These are phyloP conservation scores for Talinum fruticosum DNA, from an alignment of 148 eudicot species.

Conservation along the genomic window DNA sequence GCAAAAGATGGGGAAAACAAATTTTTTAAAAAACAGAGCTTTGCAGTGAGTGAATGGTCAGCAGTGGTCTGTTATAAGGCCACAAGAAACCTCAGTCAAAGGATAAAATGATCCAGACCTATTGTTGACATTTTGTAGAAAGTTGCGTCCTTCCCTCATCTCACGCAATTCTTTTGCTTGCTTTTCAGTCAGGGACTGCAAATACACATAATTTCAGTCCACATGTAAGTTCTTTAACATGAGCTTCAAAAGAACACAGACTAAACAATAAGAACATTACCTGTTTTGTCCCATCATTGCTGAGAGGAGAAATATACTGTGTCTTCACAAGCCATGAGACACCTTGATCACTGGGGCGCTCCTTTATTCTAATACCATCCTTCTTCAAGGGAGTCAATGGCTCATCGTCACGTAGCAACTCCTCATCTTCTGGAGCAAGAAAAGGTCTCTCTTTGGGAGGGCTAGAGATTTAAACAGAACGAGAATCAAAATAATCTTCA, in stretches of 20 bases:
- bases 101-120: constrained; percentile 45
- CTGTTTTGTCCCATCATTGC: constrained; percentile 83
- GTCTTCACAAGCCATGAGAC: constrained; percentile 97
- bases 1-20: background rate
- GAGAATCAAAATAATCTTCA: background rate
- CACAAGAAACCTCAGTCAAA: background rate
- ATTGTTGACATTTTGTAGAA: constrained; percentile 58
- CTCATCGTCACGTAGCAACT: constrained; percentile 79
- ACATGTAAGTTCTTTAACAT: background rate
- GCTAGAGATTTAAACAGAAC: constrained; percentile 34
- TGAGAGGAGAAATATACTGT: constrained; percentile 89
- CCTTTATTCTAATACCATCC: constrained; percentile 86
- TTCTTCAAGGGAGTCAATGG: constrained; percentile 70
- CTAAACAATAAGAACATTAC: constrained; percentile 30
- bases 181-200: constrained; percentile 86
- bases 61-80: background rate
- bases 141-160: constrained; percentile 53
- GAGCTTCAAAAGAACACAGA: background rate
- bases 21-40: background rate
- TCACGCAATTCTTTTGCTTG: constrained; percentile 92
- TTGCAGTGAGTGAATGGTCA: background rate
- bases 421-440: constrained; percentile 89
- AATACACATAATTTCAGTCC: constrained; percentile 10
- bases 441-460: constrained; percentile 63
- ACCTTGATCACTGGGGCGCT: constrained; percentile 86